phyloP scores from a whole-genome alignment of 1,284 basidiomycete species.

The Melampsora americana region DNA sequence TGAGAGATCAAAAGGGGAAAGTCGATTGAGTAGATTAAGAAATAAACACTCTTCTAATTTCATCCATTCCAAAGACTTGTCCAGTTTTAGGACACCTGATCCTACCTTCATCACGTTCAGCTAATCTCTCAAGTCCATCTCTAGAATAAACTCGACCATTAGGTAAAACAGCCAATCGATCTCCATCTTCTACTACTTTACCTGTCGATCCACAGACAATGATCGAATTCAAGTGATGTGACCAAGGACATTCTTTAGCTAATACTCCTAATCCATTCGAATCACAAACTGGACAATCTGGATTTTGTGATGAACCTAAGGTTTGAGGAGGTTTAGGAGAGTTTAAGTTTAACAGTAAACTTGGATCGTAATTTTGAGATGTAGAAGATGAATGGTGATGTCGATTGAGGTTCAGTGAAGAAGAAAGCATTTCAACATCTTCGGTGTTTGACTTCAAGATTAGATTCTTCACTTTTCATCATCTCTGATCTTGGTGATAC shows the following conservation, averaged over 20 bases:
- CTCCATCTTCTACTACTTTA: conserved; percentile 36
- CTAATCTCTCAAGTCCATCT: conserved; percentile 18
- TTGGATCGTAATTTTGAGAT: conserved; percentile 30
- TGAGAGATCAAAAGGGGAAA: neutral
- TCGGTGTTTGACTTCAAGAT: neutral
- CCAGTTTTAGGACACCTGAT: conserved; percentile 27
- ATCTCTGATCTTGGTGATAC: neutral
- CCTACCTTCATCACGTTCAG: conserved; percentile 8
- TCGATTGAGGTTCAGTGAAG: neutral
- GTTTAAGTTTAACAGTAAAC: neutral
- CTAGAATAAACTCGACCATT: conserved; percentile 36
- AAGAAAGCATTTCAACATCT: conserved; percentile 36
- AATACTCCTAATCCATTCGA: conserved; percentile 28
- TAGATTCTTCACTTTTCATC: neutral
- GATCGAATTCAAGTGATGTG: conserved; percentile 40
- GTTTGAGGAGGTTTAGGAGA: neutral
- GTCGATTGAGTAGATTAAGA: too few species aligned
- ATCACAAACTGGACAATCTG: conserved; percentile 37
- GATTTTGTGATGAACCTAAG: neutral
- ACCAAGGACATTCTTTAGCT: conserved; percentile 42
- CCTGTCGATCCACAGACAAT: conserved; percentile 37
- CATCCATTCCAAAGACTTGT: conserved; percentile 19
- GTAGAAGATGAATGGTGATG: conserved; percentile 4
- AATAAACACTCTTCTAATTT: conserved; percentile 27
- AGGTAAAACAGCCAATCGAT: conserved; percentile 35